Base-by-base conservation (phyloP, 2,329 filamentous ascomycete genomes). In the Curvularia verruculosa region DNA sequence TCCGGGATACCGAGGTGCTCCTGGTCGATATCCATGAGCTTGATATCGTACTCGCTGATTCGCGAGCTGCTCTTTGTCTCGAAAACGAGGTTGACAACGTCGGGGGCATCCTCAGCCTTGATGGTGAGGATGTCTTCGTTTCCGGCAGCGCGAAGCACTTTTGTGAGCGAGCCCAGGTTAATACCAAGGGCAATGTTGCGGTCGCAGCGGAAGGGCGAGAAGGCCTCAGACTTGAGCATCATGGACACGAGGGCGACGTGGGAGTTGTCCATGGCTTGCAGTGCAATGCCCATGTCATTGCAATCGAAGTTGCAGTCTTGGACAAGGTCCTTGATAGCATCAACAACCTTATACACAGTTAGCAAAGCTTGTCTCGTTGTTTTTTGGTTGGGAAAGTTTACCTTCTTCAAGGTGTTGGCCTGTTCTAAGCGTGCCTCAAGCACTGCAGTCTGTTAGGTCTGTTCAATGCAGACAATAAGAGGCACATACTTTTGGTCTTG, bases 231-330 rank as follows among this genome's bases (percentile, higher is more conserved):
- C 82, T 95, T 95, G 78, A 99, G 90, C 85, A 96, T 88, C 95
- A 99, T 99, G 66, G 95, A 97, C 52, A 99, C 95, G 53, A 99
- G 91, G 61, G 95, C 95, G 71, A 99, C 95, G 81, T 99, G 95
- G 49, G 93, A 98, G 87, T 98, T 99, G 84, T 99, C 95, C 96
- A 99, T 99, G 74, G 95, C 95, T 81, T 99, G 95, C 54, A 99
- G 90, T 49, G 94, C 93, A 74, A 99, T 95, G 62, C 95, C 95
- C 53, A 92, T 94, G 85, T 99, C 96, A 89, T 98, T 99, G 89
- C 96, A 99, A 85, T 99, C 95, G 82, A 99, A 99, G 83, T 99
- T 99, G 88, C 95, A 99, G 82, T 99, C 95, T 81, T 98, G 95
- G 52, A 99, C 95, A 49, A 99, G 88, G 74, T 99, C 95, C 82